Base-by-base conservation (phyloP, 495 filamentous ascomycete species). In the Penicillium robsamsonii region DNA sequence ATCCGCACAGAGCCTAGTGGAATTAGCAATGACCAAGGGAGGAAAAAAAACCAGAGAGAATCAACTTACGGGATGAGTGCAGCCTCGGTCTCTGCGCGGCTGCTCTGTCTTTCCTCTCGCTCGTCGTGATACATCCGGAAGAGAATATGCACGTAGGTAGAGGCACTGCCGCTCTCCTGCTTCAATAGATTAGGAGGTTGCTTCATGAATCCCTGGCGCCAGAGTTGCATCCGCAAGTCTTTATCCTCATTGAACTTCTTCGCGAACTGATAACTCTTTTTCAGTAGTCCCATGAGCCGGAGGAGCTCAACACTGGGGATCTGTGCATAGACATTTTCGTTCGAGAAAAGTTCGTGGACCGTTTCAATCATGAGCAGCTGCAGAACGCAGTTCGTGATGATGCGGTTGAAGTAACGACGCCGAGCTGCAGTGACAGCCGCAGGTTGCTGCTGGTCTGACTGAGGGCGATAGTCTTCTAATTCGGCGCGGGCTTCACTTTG, bases 281-380 rank as follows among this genome's bases (percentile, higher is more conserved):
- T 97, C 18, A 99, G 75, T 5, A 97, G 78, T 7, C 83, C 85
- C 95, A 97, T 99, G 24, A 99, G 75, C 6, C 94, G 88, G 12
- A 99, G 80, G 0, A 99, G 83, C 60, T 97, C 90, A 3, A 80
- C 73, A 12, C 89, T 93, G 2, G 94, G 94, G 46, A 99, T 97
- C 70, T 95, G 83, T 29, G 85, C 82, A 72, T 97, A 99, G 37
- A 99, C 95, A 29, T 88, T 81, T 64, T 99, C 93, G 68, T 97
- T 97, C 51, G 90, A 95, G 77, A 99, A 97, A 27, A 99, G 83
- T 70, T 99, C 94, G 61, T 96, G 92, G 38, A 99, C 94, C 1
- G 94, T 99, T 68, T 97, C 95, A 70, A 99, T 99, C 90, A 97
- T 97, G 50, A 99, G 85, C 4, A 99, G 79, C 68, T 97, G 95